These are phyloP conservation scores for Aristolochia fimbriata DNA, from an alignment of 164 flowering plant species.

Conservation along the genomic window DNA sequence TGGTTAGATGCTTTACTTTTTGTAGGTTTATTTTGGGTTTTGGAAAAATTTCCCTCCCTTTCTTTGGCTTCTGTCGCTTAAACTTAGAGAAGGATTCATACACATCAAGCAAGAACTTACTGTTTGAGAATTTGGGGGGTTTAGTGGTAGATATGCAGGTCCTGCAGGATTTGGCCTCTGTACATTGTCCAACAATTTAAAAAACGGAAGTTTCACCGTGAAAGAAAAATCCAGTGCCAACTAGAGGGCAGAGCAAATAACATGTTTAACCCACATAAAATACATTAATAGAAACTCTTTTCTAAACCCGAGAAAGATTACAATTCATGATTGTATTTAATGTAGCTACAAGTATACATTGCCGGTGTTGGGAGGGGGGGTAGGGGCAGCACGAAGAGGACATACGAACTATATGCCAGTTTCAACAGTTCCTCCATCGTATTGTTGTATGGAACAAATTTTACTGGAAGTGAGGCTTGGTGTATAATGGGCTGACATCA, in stretches of 20 bases:
- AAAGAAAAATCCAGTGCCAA: conserved; percentile 6
- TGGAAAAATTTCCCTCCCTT: too few relatives aligned
- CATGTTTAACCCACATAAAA: too few relatives aligned
- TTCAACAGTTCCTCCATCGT: conserved; percentile 33
- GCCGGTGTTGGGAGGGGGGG: not conserved
- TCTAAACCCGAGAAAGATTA: not conserved
- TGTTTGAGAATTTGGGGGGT: conserved; percentile 45
- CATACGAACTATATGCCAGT: conserved; percentile 35
- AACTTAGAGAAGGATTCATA: not conserved
- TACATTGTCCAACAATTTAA: conserved; percentile 54
- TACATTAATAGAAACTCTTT: not conserved
- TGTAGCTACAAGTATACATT: not conserved
- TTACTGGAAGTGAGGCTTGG: conserved; percentile 39
- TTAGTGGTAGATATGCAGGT: conserved; percentile 42
- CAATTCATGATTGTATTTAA: not conserved
- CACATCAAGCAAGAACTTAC: conserved; percentile 24
- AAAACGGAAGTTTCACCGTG: not conserved
- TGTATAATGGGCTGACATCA: conserved; percentile 31
- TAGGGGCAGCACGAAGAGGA: conserved; percentile 60
- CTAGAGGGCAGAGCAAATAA: not conserved
- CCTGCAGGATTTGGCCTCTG: conserved; percentile 42
- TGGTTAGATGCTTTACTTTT: too few relatives aligned
- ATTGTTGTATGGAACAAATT: conserved; percentile 38
- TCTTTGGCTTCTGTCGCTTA: too few relatives aligned
- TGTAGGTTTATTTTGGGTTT: too few relatives aligned